Evolutionary conservation across 2,329 filamentous ascomycete genomes (phyloP), one percentile per base, ranked within the genome.

Genomic region (Colletotrichum sp.): DNA sequence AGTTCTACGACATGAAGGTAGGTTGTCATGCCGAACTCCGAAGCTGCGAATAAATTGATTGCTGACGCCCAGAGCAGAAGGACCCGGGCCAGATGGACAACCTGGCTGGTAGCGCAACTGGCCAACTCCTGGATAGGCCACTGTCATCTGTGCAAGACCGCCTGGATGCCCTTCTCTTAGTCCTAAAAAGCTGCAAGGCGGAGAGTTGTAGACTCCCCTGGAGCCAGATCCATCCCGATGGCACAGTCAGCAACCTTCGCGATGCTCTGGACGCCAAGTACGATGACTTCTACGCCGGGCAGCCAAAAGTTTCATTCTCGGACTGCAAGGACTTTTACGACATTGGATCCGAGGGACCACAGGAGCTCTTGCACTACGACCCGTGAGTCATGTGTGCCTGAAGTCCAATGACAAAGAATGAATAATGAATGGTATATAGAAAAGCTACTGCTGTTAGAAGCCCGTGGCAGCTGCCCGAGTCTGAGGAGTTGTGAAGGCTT

Each of bases 1-100:
- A 95, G 81, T 87, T 93, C 3, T 95, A 94, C 80, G 88, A 94
- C 77, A 79, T 93, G 52, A 89, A 86, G 79, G 91, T 89, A 80
- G 63, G 83, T 79, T 28, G n/a, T 6, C 18, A 52, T 7, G 30
- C 12, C 18, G 13, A 52, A 36, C 21, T 64, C 15, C 18, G 13
- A 39, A 24, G 18, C 12, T 8, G 3, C 6, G 5, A 30, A 30
- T 13, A 3, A 2, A 0, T 24, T 15, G 3, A 13, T 44, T 44
- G 24, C 26, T 71, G 39, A 60, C 34, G 16, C 7, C 16, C 1
- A 13, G 36, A 67, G 26, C 57, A 91, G 88, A 84, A 84, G 30
- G 90, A 92, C 72, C 89, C 89, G 2, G 85, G 87, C 34, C 89
- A 93, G 80, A 82, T 90, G 26, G 78, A 83, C 60, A 92, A 92